These are phyloP conservation scores for Curvularia lunata DNA, from an alignment of 2,329 filamentous ascomycete species.

Conservation along the genomic window DNA sequence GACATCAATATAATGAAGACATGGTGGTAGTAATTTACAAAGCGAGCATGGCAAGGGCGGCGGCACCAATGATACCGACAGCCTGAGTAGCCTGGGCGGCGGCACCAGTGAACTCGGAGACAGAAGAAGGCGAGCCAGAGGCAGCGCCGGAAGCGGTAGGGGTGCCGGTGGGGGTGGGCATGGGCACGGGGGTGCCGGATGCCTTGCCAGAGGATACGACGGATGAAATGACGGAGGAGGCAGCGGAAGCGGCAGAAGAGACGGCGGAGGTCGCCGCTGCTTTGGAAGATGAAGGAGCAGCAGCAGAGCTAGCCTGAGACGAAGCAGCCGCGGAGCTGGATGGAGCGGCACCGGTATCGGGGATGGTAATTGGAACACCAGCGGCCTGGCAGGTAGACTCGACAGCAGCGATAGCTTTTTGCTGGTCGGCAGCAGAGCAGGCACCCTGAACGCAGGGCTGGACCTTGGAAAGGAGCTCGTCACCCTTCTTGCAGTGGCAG, in stretches of 20 bases:
- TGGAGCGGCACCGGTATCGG: constrained; percentile 19
- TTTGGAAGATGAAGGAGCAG: constrained; percentile 20
- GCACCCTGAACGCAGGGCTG: constrained; percentile 56
- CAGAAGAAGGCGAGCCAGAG: constrained; percentile 9
- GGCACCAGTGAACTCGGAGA: constrained; percentile 44
- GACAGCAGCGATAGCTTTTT: constrained; percentile 37
- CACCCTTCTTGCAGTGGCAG: constrained; percentile 45
- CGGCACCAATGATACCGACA: constrained; percentile 44
- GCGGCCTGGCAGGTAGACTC: constrained; percentile 41
- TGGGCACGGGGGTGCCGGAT: constrained; percentile 15
- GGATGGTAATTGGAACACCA: constrained; percentile 41
- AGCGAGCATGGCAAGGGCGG: constrained; percentile 44
- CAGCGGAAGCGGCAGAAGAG: constrained; percentile 9
- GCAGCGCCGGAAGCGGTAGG: background rate
- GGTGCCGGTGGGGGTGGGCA: constrained; percentile 10
- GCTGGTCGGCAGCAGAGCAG: constrained; percentile 51
- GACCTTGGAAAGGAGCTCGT: constrained; percentile 49
- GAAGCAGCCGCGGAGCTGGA: constrained; percentile 8
- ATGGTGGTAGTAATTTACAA: constrained; percentile 35
- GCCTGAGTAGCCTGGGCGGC: constrained; percentile 44
- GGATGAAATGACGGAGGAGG: background rate
- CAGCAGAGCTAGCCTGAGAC: constrained; percentile 11
- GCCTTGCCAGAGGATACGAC: constrained; percentile 3
- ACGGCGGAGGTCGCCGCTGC: constrained; percentile 20
- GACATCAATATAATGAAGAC: background rate